Evolutionary conservation across 148 eudicot species (phyloP), one percentile per base, ranked within the genome.

Genomic region (Agrostemma githago): DNA sequence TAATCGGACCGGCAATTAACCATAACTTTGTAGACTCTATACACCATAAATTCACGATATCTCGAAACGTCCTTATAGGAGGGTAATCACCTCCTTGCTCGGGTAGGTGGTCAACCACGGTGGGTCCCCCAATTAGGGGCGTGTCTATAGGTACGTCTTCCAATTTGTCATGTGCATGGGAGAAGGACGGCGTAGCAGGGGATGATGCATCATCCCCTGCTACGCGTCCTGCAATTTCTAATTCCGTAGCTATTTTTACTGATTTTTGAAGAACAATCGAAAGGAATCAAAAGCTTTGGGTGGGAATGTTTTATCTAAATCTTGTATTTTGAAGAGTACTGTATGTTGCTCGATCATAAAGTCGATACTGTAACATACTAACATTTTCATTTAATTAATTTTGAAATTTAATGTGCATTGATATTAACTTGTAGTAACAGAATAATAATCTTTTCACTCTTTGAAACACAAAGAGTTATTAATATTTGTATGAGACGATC

Each of bases 1-100:
- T 97, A 68, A 94, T 94, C 0, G 98, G 98, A 19, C 85, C 89
- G 20, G 96, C 97, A 73, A 94, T 94, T 1, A 70, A 78, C 98
- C 97, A 94, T 26, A 91, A 73, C 72, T 88, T 94, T 3, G 72
- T 42, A 0, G 96, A 87, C 71, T 94, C 98, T 4, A 76, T 5
- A 37, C 68, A 66, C 67, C 82, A 72, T n/a, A 91, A 4, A 74
- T 69, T 58, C 69, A 77, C 82, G 6, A 66, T 83, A 54, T 88
- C 93, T 38, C 73, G 75, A 7, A 87, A 76, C 41, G 21, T 83
- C 15, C 44, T 54, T 6, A 87, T 21, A 4, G 85, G 83, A 20
- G 86, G 82, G 61, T 87, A 89, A 77, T 94, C 98, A 37, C 88
- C 89, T 1, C 66, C 84, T 8, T 17, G 73, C 34, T 17, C 74